Percentiles rank a stretch among this genome's conserved stretches.
These are phyloP conservation scores for Leccinellum luteum DNA, from an alignment of 768 basidiomycete species.

Conservation along the genomic window DNA sequence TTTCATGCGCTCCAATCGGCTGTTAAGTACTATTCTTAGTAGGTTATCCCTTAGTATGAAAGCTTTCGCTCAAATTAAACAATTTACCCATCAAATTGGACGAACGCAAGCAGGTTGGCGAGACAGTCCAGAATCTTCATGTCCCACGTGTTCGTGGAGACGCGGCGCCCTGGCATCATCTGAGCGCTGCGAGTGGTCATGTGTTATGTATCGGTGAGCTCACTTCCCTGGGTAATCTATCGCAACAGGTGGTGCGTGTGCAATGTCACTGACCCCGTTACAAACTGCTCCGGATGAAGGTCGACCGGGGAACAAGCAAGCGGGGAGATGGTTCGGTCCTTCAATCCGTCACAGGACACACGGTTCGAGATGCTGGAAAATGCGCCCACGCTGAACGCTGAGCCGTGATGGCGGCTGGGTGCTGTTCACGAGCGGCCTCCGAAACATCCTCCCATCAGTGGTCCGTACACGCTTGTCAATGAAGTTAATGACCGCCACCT, in stretches of 20 bases:
- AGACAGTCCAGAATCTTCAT: background rate
- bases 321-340: background rate
- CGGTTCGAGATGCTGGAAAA: conserved; percentile 3
- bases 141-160: conserved; percentile 2
- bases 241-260: background rate
- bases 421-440: background rate
- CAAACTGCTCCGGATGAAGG: background rate
- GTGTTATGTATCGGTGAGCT: background rate
- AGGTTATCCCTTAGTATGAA: background rate
- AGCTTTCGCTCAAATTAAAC: background rate
- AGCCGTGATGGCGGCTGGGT: background rate
- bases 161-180: background rate
- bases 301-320: background rate
- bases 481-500: conserved; percentile 13
- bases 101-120: background rate
- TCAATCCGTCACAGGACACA: conserved; percentile 4
- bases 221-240: background rate
- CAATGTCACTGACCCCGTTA: background rate
- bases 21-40: background rate
- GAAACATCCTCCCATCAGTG: background rate
- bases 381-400: background rate
- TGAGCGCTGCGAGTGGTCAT: background rate
- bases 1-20: background rate
- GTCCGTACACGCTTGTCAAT: background rate
- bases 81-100: background rate